Evolutionary conservation across 2,329 filamentous ascomycete species (phyloP), one percentile per base, ranked within the genome.

Genomic region (Colletotrichum graminicola): DNA sequence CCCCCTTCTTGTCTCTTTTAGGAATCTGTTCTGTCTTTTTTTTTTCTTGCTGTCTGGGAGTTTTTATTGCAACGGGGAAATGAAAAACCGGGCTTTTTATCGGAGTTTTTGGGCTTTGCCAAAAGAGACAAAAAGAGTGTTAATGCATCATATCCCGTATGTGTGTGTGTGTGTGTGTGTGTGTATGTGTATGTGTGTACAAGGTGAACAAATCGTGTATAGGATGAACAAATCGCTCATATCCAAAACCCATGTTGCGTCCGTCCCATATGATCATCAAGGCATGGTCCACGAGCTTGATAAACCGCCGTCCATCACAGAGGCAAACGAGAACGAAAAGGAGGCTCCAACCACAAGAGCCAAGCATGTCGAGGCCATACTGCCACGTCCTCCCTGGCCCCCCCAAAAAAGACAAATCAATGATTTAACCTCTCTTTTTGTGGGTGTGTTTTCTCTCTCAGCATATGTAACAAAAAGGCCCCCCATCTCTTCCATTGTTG

Each of bases 1-100:
- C 45, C 39, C 60, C 51, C 23, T 14, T 52, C 61, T 63, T 63
- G 61, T 63, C 56, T 47, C 21, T 29, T 66, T 16, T 52, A 43
- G 4, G 39, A 61, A 61, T 34, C 26, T 61, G 29, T 43, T 49
- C 8, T 61, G 16, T 32, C 18, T 14, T 7, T 41, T 39, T 34
- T 32, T 36, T 43, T 64, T 43, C 8, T 32, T 26, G n/a, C 32
- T 64, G 45, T 65, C 43, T 60, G 67, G 67, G 67, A 70, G 67
- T 70, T 70, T 57, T 57, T 4, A 4, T n/a, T 23, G 8, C 11
- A 56, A 41, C 34, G 47, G 66, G 67, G 62, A 41, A 55, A 70
- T 60, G 62, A 70, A 41, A 41, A 69, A 64, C 52, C 55, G 62
- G 55, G 67, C 62, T 45, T 23, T 47, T 47, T 23, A 14, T 47